Base-by-base conservation (phyloP, 2,329 filamentous ascomycete species). In the Lomentospora prolificans region DNA sequence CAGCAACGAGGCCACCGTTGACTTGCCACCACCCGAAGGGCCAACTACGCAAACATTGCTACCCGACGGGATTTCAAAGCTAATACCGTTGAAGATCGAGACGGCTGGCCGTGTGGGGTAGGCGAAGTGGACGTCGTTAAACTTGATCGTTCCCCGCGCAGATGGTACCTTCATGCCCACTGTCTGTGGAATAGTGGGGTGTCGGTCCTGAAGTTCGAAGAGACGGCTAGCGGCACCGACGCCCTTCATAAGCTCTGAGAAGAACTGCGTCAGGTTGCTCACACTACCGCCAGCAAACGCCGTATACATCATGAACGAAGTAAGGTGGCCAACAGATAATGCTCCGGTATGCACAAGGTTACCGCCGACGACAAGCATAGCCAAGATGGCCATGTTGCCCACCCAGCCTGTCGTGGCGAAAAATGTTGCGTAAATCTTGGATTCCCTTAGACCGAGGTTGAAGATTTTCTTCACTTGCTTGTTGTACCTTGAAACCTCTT, bases 181-280 rank as follows among this genome's bases (percentile, higher is more conserved):
- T 0, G 95, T 99, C 19, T 91, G 84, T n/a, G 86, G 86, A 59
- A 97, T 95, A 2, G 84, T 86, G 0, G 91, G 88, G 57, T 89
- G 77, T 60, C 94, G 85, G 68, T 99, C 94, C 67, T 97, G 91
- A 4, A 99, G 80, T 67, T 99, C 94, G 65, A 99, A 99, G 1
- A 99, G 77, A 58, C 94, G 87, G 65, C 87, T 95, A n/a, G 94
- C 94, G 44, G 94, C 94, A 64, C 95, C 94, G 3, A 96, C 92
- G 44, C 95, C 95, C 70, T 99, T 99, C 94, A 99, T 99, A 59
- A 99, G 78, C 68, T 99, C 94, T 0, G 91, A 96, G 71, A 96
- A 99, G 72, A 99, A 99, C 57, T 89, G 90, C 3, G 90, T 96
- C 1, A 99, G 76, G 3, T 94, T 94, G 63, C 97, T 96, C 60